Evolutionary conservation across 345 rosid genomes (phyloP), one percentile per base, ranked within the genome.

Genomic region (Eutrema heterophyllum): DNA sequence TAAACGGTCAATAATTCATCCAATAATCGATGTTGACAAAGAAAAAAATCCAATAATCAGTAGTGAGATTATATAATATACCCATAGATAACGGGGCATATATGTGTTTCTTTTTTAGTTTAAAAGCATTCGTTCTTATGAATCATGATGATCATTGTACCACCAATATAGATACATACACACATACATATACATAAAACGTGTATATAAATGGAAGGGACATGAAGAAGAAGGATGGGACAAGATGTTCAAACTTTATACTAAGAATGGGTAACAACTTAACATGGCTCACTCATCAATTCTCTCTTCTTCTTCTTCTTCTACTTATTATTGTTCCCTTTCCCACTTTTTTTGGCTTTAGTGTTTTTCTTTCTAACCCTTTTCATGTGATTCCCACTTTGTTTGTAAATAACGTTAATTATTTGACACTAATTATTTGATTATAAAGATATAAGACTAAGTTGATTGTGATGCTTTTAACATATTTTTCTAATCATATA

Each of bases 211-310:
- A 81, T 51, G 50, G 70, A 71, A 56, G 68, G 26, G 76, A 69
- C 58, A 49, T 27, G 64, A 27, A 53, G 64, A 67, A 51, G 64
- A 64, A 70, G 53, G 40, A 38, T 78, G 88, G 76, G 64, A 83
- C 89, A 41, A 35, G 45, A 36, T 32, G 67, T 82, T 75, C 61
- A 55, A 78, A 46, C 80, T 63, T 81, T 76, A 81, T 77, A 69
- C 82, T 74, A 71, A 76, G 73, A 83, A 73, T 72, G 66, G 79
- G 81, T 26, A 75, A 79, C 86, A 83, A 62, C 9, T 72, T 76
- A 81, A 81, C 89, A 83, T 84, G 89, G 73, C 70, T 73, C 80
- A 54, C 83, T 76, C 79, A 79, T 83, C 62, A 64, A 13, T 44
- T 66, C 24, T 52, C 43, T 55, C 45, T 63, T 70, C 26, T 52